Base-by-base conservation (phyloP, 192 early-diverging fungal species). In the Gaertneriomyces sp. region DNA sequence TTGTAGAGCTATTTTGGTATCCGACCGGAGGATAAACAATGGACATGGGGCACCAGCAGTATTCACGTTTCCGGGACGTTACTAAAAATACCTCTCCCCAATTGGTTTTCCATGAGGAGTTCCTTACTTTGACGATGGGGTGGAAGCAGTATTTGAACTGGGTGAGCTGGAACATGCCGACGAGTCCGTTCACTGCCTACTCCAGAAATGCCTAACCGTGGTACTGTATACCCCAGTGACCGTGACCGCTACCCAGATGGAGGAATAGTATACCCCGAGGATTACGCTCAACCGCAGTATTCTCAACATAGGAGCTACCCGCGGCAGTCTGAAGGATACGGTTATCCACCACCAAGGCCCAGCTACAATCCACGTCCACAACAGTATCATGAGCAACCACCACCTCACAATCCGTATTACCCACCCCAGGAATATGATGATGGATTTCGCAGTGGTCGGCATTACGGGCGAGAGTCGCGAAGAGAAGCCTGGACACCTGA, bases 401-500 rank as follows among this genome's bases (percentile, higher is more conserved):
- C 54, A 56, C 16, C 25, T 1, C 25, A 33, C 25, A 33, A 33
- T 33, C 25, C 25, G 25, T 33, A 33, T 33, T 33, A 33, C 25
- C 25, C 25, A 33, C 25, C 25, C 25, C 25, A 33, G 25, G 25
- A 33, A 0, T 33, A 33, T 33, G 25, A 33, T 33, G 25, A 33
- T 33, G 25, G 25, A 33, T 33, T 33, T 2, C 25, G 25, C 25
- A 33, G 25, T 33, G 25, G 33, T 14, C 19, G 16, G 39, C 33
- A 16, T 38, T 12, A 16, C 14, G 20, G 12, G 38, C 54, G 20
- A 9, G 20, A 39, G 33, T 12, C 54, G 33, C 54, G 33, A 56
- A 16, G 38, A 39, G 54, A 56, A 56, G 54, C 54, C 4, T 56
- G 54, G 54, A 56, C 54, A 14, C 54, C 54, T 9, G 19, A 16